Evolutionary conservation across 345 rosid genomes (phyloP).

Genomic region (Corchorus olitorius): DNA sequence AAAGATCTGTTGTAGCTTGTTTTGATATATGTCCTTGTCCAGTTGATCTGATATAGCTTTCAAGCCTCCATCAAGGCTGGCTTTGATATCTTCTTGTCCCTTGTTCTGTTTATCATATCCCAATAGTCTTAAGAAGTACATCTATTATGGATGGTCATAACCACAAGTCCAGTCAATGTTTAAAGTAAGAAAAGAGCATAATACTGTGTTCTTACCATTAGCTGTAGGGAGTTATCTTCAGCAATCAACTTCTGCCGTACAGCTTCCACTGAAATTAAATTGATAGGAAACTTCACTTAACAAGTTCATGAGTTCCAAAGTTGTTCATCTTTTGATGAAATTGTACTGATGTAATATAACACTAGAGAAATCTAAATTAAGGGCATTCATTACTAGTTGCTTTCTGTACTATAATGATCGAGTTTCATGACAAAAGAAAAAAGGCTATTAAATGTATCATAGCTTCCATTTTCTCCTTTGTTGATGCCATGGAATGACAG

Average conservation of each 20-base stretch:
- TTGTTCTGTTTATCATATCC: conserved; percentile 51
- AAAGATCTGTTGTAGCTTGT: conserved; percentile 52
- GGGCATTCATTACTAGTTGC: no score
- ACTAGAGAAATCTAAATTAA: no score
- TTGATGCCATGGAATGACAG: background rate
- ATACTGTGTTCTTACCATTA: conserved; percentile 51
- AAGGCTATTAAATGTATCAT: background rate
- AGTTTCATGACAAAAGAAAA: no score
- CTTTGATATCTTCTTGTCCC: conserved; percentile 66
- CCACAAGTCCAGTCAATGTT: conserved; percentile 15
- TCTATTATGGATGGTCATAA: conserved; percentile 14
- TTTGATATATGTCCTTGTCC: conserved; percentile 46
- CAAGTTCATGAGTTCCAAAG: background rate
- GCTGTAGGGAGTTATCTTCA: conserved; percentile 63
- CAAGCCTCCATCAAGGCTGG: conserved; percentile 56
- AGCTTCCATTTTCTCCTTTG: background rate
- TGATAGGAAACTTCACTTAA: conserved; percentile 12
- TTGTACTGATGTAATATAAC: no score
- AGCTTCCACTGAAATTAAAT: conserved; percentile 65
- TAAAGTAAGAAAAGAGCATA: conserved; percentile 20
- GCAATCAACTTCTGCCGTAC: conserved; percentile 63
- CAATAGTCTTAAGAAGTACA: conserved; percentile 27
- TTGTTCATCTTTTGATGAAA: background rate
- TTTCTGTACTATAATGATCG: no score
- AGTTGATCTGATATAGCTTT: conserved; percentile 65